phyloP scores from a whole-genome alignment of 2,329 filamentous ascomycete genomes.

The Cladosporium velox region DNA sequence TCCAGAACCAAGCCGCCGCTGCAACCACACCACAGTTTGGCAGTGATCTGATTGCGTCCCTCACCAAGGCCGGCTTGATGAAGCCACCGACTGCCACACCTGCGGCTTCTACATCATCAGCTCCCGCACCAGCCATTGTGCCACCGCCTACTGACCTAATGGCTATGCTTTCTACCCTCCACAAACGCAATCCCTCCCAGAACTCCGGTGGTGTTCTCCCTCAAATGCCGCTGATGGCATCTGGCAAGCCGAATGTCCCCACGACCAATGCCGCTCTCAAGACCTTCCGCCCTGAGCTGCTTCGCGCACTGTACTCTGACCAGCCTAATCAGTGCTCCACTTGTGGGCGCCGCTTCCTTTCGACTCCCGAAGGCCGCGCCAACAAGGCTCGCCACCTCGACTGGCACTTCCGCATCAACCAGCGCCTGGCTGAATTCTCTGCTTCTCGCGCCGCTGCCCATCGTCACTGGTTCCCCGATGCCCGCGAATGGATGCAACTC shows the following conservation, averaged over 20 bases:
- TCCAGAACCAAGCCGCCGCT: slow-evolving; percentile 33
- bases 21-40: slow-evolving; percentile 28
- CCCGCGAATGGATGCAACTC: slow-evolving; percentile 88
- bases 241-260: slow-evolving; percentile 26
- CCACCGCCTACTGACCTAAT: slow-evolving; percentile 15
- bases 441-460: slow-evolving; percentile 74
- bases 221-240: not conserved
- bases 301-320: slow-evolving; percentile 75
- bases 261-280: slow-evolving; percentile 36
- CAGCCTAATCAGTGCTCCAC: slow-evolving; percentile 86
- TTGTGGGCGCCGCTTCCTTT: slow-evolving; percentile 83
- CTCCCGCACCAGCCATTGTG: not conserved
- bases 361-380: slow-evolving; percentile 73
- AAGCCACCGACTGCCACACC: slow-evolving; percentile 22
- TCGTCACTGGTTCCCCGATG: slow-evolving; percentile 91
- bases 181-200: slow-evolving; percentile 13
- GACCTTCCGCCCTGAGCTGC: slow-evolving; percentile 68
- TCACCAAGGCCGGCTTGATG: slow-evolving; percentile 35
- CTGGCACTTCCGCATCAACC: slow-evolving; percentile 96
- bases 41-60: slow-evolving; percentile 34
- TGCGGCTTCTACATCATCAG: slow-evolving; percentile 18
- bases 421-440: slow-evolving; percentile 71
- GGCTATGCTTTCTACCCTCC: slow-evolving; percentile 15
- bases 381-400: slow-evolving; percentile 93
- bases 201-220: slow-evolving; percentile 4